These are phyloP conservation scores for Ceriops zippeliana DNA, from an alignment of 345 rosid species.

Conservation along the genomic window DNA sequence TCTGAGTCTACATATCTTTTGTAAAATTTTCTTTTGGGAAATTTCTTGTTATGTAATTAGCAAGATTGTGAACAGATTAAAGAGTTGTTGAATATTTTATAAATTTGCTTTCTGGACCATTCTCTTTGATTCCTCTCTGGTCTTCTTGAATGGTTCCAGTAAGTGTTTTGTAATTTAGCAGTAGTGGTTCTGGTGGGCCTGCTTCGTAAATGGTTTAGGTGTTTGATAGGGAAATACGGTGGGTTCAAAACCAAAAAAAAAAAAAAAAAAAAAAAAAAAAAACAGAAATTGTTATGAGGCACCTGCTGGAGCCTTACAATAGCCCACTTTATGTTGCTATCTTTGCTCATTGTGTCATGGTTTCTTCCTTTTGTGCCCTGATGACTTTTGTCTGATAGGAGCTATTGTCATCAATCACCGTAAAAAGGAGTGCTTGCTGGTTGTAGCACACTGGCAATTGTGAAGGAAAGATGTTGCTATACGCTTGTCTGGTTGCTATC, in stretches of 20 bases:
- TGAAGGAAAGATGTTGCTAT: slow-evolving; percentile 3
- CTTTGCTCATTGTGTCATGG: slow-evolving; percentile 5
- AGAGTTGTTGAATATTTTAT: background rate
- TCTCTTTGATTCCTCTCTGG: background rate
- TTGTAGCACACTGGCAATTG: background rate
- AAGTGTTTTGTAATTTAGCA: slow-evolving; percentile 16
- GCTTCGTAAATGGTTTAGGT: slow-evolving; percentile 12
- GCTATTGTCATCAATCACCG: slow-evolving; percentile 4
- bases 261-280: no score
- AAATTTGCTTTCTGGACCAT: background rate
- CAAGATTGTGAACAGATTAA: background rate
- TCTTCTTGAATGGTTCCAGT: slow-evolving; percentile 6
- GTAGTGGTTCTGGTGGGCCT: slow-evolving; percentile 22
- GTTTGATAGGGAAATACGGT: slow-evolving; percentile 7
- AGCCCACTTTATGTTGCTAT: slow-evolving; percentile 15
- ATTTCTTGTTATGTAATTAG: background rate
- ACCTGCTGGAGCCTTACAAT: background rate
- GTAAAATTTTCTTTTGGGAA: background rate
- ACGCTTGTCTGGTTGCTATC: no score
- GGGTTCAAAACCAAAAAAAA: background rate
- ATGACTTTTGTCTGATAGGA: slow-evolving; percentile 15
- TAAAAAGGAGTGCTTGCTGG: slow-evolving; percentile 12
- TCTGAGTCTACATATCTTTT: background rate
- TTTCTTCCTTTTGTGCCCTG: background rate
- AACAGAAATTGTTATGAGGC: background rate